Evolutionary conservation across 2,329 filamentous ascomycete genomes (phyloP).

Genomic region (Myriosclerotinia scirpicola): DNA sequence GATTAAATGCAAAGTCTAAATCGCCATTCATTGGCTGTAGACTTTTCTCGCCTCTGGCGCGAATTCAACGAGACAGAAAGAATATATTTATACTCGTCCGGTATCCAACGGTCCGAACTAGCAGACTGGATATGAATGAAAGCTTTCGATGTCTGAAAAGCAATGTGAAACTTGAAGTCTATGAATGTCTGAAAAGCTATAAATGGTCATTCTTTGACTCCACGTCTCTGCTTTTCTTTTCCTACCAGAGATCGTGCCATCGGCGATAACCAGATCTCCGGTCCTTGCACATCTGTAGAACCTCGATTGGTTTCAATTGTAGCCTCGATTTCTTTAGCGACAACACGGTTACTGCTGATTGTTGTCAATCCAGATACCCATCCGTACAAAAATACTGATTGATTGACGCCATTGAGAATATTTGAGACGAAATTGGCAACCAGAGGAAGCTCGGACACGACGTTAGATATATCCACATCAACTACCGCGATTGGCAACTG

Average conservation of each 20-base stretch:
- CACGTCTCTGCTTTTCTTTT: slow-evolving; percentile 52
- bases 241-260: slow-evolving; percentile 66
- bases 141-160: too few relatives aligned
- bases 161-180: too few relatives aligned
- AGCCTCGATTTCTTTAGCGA: slow-evolving; percentile 61
- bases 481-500: slow-evolving; percentile 58
- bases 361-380: slow-evolving; percentile 61
- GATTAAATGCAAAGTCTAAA: too few relatives aligned
- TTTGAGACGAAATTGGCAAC: slow-evolving; percentile 47
- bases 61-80: too few relatives aligned
- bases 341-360: slow-evolving; percentile 64
- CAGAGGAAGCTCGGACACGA: slow-evolving; percentile 46
- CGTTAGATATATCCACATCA: slow-evolving; percentile 45
- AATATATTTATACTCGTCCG: too few relatives aligned
- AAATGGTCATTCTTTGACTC: slow-evolving; percentile 13
- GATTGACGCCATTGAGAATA: slow-evolving; percentile 59
- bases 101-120: too few relatives aligned
- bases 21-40: too few relatives aligned
- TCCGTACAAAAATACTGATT: slow-evolving; percentile 67
- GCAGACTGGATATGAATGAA: too few relatives aligned
- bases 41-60: too few relatives aligned
- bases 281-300: slow-evolving; percentile 51
- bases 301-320: slow-evolving; percentile 54
- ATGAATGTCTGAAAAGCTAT: too few relatives aligned
- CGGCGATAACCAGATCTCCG: slow-evolving; percentile 63